Evolutionary conservation across 2,329 filamentous ascomycete genomes (phyloP), one percentile per base, ranked within the genome.

Genomic region (Diaporthe velutina): DNA sequence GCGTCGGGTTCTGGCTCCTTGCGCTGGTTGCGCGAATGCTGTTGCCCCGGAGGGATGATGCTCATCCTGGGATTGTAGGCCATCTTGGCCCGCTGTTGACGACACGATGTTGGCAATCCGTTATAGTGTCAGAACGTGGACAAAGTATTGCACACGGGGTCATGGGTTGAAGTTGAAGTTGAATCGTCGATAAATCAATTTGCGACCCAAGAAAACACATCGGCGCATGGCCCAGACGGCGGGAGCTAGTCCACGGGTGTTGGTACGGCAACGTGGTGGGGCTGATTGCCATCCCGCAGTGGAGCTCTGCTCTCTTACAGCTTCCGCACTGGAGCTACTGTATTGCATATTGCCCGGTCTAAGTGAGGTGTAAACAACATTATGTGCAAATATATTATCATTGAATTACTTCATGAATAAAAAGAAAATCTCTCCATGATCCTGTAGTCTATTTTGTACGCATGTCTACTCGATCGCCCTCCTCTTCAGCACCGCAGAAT

Each of bases 51-150:
- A 50, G 90, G 90, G 73, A 91, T 86, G 80, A 92, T 91, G 81
- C 89, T 91, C 88, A 90, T 90, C 78, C 90, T 84, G 75, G 87
- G 85, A 74, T 91, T 91, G 84, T 88, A 91, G 66, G 90, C 83
- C 90, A 92, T 92, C 12, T 76, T 85, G 78, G 74, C 61, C 35
- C 30, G 50, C 6, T 74, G 3, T 40, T 19, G 30, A 50, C 4
- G 40, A 15, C 17, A 25, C 17, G 35, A 7, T 42, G 2, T 40
- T 19, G 45, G 48, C 40, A 9, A 19, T 64, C 28, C 1, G 2
- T 25, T 52, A 22, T 3, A 30, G 19, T 42, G 3, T 30, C 28
- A 33, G 38, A 12, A 8, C 10, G 28, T 17, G 25, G 38, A 12
- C 17, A 54, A 19, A 19, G n/a, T 28, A 42, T 13, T 40, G 64